Evolutionary conservation across 2,329 filamentous ascomycete species (phyloP), one percentile per base, ranked within the genome.

Genomic region (Xylariaceae sp.): DNA sequence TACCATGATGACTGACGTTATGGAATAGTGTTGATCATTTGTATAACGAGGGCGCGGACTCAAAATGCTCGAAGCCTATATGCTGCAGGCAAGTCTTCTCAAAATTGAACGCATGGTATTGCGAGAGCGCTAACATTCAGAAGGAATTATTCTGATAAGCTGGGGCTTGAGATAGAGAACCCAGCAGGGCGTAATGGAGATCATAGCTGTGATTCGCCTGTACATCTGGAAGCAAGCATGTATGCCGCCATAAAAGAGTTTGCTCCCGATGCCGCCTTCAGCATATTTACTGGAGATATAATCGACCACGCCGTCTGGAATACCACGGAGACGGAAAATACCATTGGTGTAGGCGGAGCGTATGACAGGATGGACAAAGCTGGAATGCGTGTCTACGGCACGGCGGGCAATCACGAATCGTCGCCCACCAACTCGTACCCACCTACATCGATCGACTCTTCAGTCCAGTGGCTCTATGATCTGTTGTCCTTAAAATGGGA

Each of bases 201-300:
- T 40, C 66, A 73, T 37, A 70, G 72, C 3, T 81, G 78, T 47
- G 77, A 81, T 53, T 58, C 69, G 0, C 79, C 78, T 0, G 48
- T 70, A 12, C 65, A 58, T 14, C 66, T 82, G 1, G 75, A 80
- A 53, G 58, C 74, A 40, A 80, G 76, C 64, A 73, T 81, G 74
- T 72, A 79, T 49, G 64, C 68, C 0, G 71, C 72, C 8, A 79
- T 82, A 54, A 67, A 65, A 37, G 51, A 64, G 6, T 49, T 75
- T 12, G 70, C 67, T 0, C 71, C 70, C 1, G 64, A 77, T 46
- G 70, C 74, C 0, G 67, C 69, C 2, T 79, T 82, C 48, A 65
- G 71, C n/a, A 68, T 82, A 40, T 82, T 80, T 61, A 82, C 79
- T 0, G 79, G 79, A 5, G 79, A 82, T 48, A 69, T 82, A 22